Base-by-base conservation (phyloP, 208 protist genomes). In the Blechomonas ayalai region DNA sequence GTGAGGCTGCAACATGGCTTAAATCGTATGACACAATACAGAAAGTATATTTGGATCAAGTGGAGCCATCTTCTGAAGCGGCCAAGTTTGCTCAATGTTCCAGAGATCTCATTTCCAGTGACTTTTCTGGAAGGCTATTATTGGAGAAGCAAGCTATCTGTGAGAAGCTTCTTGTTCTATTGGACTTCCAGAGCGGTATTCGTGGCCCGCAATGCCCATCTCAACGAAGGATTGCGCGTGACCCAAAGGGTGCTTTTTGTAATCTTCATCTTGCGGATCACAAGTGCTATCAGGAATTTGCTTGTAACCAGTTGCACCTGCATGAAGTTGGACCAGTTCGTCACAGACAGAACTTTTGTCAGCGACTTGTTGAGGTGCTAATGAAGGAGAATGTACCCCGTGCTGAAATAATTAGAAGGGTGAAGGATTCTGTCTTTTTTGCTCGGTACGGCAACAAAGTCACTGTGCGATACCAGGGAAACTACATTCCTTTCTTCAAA, bases 391-490 rank as follows among this genome's bases (percentile, higher is more conserved):
- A 74, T n/a, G 31, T 32, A 9, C 44, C 72, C 0, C 60, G 48
- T 12, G 34, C 32, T 3, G 73, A 92, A 29, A 72, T 92, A 36
- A 26, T 78, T 3, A 67, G 73, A 33, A 65, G 82, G 10, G 66
- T 88, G 33, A 88, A 86, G 43, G 82, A 92, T 59, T 92, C 82
- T 13, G 76, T 88, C 26, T 88, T 92, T 43, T 92, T 88, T 46
- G 82, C 82, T 1, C 65, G 79, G 10, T 92, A 88, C 59, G 82
- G 82, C 26, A 92, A 92, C 45, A 92, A 88, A 37, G 82, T 92
- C 2, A 92, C 82, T 2, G 82, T 92, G 16, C 67, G 76, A 3
- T 92, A 63, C 40, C 65, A 80, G 60, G 73, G 68, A 18, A 83
- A 52, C 46, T 85, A 73, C 70, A 81, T 88, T 70, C 82, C 82